A percentile compares a stretch with the other conserved stretches of the same genome.
These are phyloP conservation scores for Heimioporus sp. DNA, from an alignment of 768 basidiomycete genomes.

Conservation along the genomic window DNA sequence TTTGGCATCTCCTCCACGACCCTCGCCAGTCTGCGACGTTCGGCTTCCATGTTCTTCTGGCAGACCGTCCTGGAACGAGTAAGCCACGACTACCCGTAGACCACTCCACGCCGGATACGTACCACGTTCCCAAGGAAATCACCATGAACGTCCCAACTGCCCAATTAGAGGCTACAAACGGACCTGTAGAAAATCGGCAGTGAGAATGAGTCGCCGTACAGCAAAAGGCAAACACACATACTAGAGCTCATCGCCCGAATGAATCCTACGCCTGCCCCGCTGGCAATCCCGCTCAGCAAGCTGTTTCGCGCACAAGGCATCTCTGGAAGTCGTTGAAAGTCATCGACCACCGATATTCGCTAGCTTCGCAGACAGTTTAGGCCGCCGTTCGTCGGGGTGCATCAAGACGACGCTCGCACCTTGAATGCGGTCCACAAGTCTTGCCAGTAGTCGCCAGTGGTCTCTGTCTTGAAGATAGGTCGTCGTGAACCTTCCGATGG, in stretches of 20 bases:
- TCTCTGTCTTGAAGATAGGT: conserved; percentile 29
- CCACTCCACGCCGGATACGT: conserved; percentile 24
- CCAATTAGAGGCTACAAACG: conserved; percentile 74
- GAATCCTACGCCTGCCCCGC: conserved; percentile 73
- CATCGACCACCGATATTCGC: conserved; percentile 48
- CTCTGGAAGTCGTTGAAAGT: conserved; percentile 60
- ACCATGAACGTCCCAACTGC: conserved; percentile 71
- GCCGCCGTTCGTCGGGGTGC: background rate
- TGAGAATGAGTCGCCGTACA: conserved; percentile 6
- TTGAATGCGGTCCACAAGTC: conserved; percentile 30
- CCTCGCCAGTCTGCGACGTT: conserved; percentile 52
- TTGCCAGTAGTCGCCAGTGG: conserved; percentile 32
- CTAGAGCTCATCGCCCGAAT: conserved; percentile 66
- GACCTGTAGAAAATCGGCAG: conserved; percentile 30
- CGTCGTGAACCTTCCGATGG: conserved; percentile 12
- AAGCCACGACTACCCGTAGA: conserved; percentile 2
- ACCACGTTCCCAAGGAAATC: conserved; percentile 72
- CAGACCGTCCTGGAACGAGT: conserved; percentile 56
- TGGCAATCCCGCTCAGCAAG: conserved; percentile 75
- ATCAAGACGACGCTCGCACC: conserved; percentile 15
- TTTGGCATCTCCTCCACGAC: conserved; percentile 63
- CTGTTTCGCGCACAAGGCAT: conserved; percentile 78
- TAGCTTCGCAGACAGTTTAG: conserved; percentile 34
- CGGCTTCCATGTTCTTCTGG: conserved; percentile 51
- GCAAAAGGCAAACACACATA: conserved; percentile 35